A percentile compares a stretch with the other conserved stretches of the same genome.
These are phyloP conservation scores for Xerocomus spinulosus DNA, from an alignment of 768 basidiomycete species.

Conservation along the genomic window DNA sequence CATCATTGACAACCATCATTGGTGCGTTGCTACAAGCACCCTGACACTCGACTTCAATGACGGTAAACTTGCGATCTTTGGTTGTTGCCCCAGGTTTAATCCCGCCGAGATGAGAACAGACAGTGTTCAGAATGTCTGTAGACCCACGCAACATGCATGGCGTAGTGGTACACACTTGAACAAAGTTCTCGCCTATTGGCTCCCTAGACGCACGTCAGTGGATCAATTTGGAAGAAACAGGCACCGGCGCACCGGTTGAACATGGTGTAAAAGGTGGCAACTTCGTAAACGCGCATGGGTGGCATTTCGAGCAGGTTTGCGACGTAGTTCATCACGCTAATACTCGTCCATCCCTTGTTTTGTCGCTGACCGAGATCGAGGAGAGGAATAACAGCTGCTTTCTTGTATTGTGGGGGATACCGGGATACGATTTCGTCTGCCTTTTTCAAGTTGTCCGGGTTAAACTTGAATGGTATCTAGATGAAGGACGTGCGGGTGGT, in stretches of 20 bases:
- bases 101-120: constrained; percentile 75
- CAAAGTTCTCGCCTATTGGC: constrained; percentile 89
- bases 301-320: constrained; percentile 91
- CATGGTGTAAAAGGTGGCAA: constrained; percentile 99
- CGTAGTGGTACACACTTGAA: constrained; percentile 98
- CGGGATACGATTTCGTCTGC: constrained; percentile 87
- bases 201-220: constrained; percentile 47
- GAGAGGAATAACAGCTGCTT: constrained; percentile 95
- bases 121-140: constrained; percentile 82
- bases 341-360: constrained; percentile 98
- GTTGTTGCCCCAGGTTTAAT: constrained; percentile 91
- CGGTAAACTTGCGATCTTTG: constrained; percentile 92
- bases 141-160: constrained; percentile 96
- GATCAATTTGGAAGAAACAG: not conserved
- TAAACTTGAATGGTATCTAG: constrained; percentile 89
- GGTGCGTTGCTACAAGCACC: constrained; percentile 98
- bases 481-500: not conserved
- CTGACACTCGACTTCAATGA: constrained; percentile 97
- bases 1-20: constrained; percentile 94
- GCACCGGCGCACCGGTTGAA: constrained; percentile 79
- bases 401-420: constrained; percentile 98
- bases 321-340: constrained; percentile 98
- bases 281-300: constrained; percentile 99
- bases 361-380: constrained; percentile 96
- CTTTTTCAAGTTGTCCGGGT: constrained; percentile 72